Percentiles rank a stretch among this genome's conserved stretches.
Conservation (phyloP, 2,329 filamentous ascomycete genomes). For the Calonectria hawksworthii region DNA sequence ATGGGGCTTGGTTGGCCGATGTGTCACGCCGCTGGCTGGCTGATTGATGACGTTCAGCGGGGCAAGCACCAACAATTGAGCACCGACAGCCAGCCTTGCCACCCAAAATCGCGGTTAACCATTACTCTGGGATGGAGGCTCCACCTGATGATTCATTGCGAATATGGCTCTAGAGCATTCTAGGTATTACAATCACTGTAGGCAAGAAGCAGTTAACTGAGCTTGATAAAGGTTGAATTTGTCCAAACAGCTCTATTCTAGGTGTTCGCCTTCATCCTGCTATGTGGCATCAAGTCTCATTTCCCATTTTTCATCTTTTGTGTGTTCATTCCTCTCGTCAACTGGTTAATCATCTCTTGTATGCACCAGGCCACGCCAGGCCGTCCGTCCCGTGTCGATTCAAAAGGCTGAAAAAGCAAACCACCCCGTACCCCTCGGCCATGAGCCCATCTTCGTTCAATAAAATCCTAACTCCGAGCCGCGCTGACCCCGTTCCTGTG, state of each 20-base stretch:
- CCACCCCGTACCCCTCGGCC: constrained; percentile 29
- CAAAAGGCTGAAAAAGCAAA: constrained; percentile 43
- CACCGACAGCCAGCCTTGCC: background rate
- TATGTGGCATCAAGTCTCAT: constrained; percentile 33
- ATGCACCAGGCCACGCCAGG: constrained; percentile 42
- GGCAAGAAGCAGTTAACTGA: background rate
- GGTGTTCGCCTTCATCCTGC: background rate
- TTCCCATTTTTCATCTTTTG: constrained; percentile 34
- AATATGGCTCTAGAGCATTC: background rate
- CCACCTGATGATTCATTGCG: background rate
- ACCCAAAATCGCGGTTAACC: background rate
- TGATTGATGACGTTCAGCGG: constrained; percentile 42
- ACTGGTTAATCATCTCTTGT: constrained; percentile 38
- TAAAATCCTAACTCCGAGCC: constrained; percentile 47
- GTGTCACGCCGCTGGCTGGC: constrained; percentile 38
- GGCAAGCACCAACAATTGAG: constrained; percentile 22
- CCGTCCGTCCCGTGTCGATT: constrained; percentile 41
- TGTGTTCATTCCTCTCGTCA: constrained; percentile 38
- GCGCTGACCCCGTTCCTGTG: constrained; percentile 32
- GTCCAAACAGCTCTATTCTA: constrained; percentile 1
- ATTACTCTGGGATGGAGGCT: background rate
- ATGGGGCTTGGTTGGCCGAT: constrained; percentile 25
- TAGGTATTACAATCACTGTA: background rate
- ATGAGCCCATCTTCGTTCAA: constrained; percentile 39
- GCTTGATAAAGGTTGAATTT: constrained; percentile 38